phyloP scores from a whole-genome alignment of 305 asterid genomes.

The Salvia sclarea region DNA sequence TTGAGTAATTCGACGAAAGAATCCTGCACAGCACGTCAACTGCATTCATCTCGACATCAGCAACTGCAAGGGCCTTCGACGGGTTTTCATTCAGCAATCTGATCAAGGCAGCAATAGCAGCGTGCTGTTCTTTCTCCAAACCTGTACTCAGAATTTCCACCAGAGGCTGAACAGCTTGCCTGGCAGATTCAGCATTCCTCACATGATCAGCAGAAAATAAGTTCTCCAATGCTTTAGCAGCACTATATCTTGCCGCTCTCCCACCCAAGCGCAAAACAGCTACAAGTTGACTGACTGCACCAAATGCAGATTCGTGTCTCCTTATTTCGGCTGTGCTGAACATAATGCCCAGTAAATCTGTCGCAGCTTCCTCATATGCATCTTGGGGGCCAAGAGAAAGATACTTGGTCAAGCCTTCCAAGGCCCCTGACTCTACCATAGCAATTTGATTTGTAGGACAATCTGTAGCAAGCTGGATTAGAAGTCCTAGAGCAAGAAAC shows the following conservation, averaged over 20 bases:
- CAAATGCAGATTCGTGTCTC: constrained; percentile 95
- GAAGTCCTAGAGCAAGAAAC: constrained; percentile 85
- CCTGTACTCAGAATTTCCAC: constrained; percentile 94
- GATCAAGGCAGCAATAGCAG: constrained; percentile 96
- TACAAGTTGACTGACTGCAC: constrained; percentile 93
- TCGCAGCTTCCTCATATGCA: constrained; percentile 97
- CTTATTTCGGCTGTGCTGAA: constrained; percentile 96
- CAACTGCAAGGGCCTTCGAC: constrained; percentile 91
- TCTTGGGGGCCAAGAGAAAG: constrained; percentile 97
- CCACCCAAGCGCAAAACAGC: constrained; percentile 99
- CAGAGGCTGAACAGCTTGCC: constrained; percentile 97
- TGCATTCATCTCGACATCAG: constrained; percentile 97
- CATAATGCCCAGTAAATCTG: constrained; percentile 90
- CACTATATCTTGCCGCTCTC: constrained; percentile 97
- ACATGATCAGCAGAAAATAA: constrained; percentile 95
- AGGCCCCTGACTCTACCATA: constrained; percentile 98
- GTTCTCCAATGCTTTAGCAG: constrained; percentile 97
- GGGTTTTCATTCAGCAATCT: constrained; percentile 91
- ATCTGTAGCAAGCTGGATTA: constrained; percentile 86
- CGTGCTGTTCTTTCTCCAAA: constrained; percentile 98
- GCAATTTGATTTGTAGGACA: constrained; percentile 83
- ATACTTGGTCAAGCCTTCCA: constrained; percentile 94
- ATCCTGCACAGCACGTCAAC: constrained; percentile 89
- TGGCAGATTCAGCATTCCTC: constrained; percentile 96
- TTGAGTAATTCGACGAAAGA: constrained; percentile 76